These are phyloP conservation scores for Sarocladiaceae sp. DNA, from an alignment of 2,329 filamentous ascomycete species.

Conservation along the genomic window DNA sequence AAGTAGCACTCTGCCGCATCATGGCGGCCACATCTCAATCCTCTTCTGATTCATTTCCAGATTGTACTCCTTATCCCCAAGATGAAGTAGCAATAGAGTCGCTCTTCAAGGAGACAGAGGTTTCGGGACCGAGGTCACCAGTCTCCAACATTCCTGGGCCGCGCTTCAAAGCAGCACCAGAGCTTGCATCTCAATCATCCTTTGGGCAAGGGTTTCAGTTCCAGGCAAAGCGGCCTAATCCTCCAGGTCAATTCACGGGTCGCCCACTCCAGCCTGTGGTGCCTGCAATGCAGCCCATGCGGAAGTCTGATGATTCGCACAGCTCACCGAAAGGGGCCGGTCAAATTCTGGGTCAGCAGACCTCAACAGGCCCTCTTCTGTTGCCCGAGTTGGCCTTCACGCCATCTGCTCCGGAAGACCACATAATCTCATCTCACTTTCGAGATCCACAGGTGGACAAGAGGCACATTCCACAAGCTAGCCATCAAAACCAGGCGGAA, in stretches of 20 bases:
- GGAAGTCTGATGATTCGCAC: background rate
- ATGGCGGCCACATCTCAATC: background rate
- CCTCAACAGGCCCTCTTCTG: background rate
- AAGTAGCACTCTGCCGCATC: background rate
- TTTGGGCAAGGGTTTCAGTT: background rate
- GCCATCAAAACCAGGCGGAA: too few relatives aligned
- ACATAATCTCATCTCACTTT: background rate
- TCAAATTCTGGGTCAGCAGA: background rate
- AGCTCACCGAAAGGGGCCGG: background rate
- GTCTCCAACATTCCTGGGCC: background rate
- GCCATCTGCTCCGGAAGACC: background rate
- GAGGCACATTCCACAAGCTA: too few relatives aligned
- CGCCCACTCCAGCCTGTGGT: background rate
- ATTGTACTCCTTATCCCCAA: background rate
- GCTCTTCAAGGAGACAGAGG: background rate
- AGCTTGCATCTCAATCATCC: background rate
- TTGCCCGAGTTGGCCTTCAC: background rate
- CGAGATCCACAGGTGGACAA: too few relatives aligned
- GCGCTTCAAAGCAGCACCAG: background rate
- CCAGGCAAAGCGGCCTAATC: constrained; percentile 2
- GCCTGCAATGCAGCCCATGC: background rate
- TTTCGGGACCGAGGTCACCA: background rate
- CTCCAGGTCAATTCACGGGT: background rate
- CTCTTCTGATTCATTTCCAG: background rate
- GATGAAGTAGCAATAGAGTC: background rate